A percentile compares a stretch with the other conserved stretches of the same genome.
These are phyloP conservation scores for Chaetoscypha palmicola DNA, from an alignment of 2,329 filamentous ascomycete genomes.

Conservation along the genomic window DNA sequence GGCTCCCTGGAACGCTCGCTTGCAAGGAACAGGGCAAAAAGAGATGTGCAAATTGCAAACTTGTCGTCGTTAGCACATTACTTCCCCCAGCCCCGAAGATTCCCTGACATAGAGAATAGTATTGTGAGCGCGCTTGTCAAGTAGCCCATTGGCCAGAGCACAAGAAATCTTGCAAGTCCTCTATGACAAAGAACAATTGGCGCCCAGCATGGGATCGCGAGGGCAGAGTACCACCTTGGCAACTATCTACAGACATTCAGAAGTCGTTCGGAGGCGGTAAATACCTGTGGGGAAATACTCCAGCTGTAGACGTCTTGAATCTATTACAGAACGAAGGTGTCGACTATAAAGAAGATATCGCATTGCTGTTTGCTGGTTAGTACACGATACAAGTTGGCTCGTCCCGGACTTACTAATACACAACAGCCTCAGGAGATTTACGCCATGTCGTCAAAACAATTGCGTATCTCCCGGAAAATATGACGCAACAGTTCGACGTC, in stretches of 20 bases:
- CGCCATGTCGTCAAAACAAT: slow-evolving; percentile 17
- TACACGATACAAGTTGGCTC: neutral
- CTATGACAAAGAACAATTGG: slow-evolving; percentile 14
- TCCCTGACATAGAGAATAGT: slow-evolving; percentile 9
- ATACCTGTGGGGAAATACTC: slow-evolving; percentile 18
- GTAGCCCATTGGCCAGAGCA: slow-evolving; percentile 15
- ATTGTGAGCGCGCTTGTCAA: slow-evolving; percentile 13
- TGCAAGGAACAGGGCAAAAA: slow-evolving; percentile 1
- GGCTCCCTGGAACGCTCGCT: slow-evolving; percentile 1
- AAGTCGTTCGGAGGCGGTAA: slow-evolving; percentile 10
- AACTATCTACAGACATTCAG: neutral
- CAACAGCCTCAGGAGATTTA: slow-evolving; percentile 19
- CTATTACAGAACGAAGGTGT: slow-evolving; percentile 13
- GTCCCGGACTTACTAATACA: too few relatives aligned
- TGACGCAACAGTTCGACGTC: slow-evolving; percentile 6
- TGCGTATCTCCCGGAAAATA: slow-evolving; percentile 6
- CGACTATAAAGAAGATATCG: slow-evolving; percentile 10
- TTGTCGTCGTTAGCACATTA: slow-evolving; percentile 4
- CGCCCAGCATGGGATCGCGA: slow-evolving; percentile 12
- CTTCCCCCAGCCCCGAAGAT: neutral
- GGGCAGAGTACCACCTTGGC: slow-evolving; percentile 6
- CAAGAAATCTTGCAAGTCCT: slow-evolving; percentile 15
- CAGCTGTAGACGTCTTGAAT: slow-evolving; percentile 16
- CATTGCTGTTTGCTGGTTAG: slow-evolving; percentile 18
- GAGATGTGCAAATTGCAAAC: slow-evolving; percentile 2